Conservation (phyloP, 371 early-diverging fungal species). For the Mortierella sp. region DNA sequence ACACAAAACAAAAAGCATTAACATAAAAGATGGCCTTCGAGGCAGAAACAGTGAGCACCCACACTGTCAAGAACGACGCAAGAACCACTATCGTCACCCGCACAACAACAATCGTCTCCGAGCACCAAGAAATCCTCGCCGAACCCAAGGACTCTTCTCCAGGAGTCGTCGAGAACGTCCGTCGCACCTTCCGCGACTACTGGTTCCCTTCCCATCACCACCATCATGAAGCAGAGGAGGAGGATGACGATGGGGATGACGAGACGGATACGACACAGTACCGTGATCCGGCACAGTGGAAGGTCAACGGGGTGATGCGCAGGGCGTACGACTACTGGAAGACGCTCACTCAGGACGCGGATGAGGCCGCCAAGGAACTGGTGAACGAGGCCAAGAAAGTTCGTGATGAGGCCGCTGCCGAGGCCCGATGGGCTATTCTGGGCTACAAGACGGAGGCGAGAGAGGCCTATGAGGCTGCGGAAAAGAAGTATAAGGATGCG, state of each 20-base stretch:
- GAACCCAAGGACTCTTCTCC: conserved; percentile 11
- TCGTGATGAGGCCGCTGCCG: conserved; percentile 47
- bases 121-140: conserved; percentile 39
- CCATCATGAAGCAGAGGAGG: conserved; percentile 19
- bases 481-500: conserved; percentile 45
- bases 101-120: conserved; percentile 55
- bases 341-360: conserved; percentile 44
- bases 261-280: conserved; percentile 2
- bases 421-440: conserved; percentile 39
- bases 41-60: conserved; percentile 44
- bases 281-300: conserved; percentile 23
- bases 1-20: background rate
- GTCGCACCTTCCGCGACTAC: conserved; percentile 37
- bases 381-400: conserved; percentile 46
- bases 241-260: conserved; percentile 21
- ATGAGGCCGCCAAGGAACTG: conserved; percentile 40
- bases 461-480: conserved; percentile 40
- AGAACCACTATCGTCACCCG: conserved; percentile 53
- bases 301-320: conserved; percentile 39
- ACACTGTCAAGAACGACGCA: conserved; percentile 50
- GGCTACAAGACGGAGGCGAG: conserved; percentile 53
- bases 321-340: conserved; percentile 56
- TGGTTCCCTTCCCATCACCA: conserved; percentile 29
- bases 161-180: conserved; percentile 40
- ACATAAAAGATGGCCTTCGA: conserved; percentile 17